Conservation (phyloP, 2,329 filamentous ascomycete species). For the Mollisia scopiformis region DNA sequence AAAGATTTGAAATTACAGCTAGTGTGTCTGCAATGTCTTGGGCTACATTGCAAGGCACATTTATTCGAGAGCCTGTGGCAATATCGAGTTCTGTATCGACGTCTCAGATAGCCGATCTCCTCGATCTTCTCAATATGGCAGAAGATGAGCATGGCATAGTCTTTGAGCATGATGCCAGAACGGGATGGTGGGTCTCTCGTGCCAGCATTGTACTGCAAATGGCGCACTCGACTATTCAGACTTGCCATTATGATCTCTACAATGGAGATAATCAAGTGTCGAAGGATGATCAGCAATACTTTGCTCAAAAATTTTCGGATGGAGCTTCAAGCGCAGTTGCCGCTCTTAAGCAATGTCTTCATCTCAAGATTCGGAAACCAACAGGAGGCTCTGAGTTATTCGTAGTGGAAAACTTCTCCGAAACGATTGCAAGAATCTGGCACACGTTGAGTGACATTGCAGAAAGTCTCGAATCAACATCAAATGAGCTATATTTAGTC, state of each 20-base stretch:
- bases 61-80: neutral
- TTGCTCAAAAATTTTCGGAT: neutral
- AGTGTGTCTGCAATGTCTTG: neutral
- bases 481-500: neutral
- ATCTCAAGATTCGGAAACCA: neutral
- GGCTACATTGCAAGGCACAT: neutral
- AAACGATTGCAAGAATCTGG: slow-evolving; percentile 5
- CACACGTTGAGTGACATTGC: slow-evolving; percentile 5
- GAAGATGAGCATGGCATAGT: neutral
- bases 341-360: neutral
- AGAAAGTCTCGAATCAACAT: neutral
- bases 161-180: neutral
- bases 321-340: neutral
- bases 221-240: neutral
- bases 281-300: neutral
- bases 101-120: neutral
- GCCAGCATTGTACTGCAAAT: slow-evolving; percentile 8
- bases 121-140: neutral
- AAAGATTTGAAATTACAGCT: neutral
- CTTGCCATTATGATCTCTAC: neutral
- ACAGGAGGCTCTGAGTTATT: neutral
- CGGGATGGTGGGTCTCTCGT: neutral
- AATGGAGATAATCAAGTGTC: neutral
- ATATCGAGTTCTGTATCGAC: neutral
- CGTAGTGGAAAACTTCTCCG: neutral